Conservation (phyloP, 768 basidiomycete species). For the Leccinum uliginosum region DNA sequence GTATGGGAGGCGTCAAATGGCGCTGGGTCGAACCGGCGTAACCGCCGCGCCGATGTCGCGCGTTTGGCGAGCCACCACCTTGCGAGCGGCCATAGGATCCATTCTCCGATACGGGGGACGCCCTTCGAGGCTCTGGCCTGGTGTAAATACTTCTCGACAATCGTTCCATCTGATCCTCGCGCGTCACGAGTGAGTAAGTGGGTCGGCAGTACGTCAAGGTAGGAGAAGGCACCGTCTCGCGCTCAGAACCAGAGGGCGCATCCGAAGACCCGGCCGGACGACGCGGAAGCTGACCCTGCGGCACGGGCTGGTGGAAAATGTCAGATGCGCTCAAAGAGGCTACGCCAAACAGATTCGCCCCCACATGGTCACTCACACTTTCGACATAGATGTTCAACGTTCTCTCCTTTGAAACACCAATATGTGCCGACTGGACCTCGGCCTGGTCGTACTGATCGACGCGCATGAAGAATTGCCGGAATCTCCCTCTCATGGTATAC, state of each 20-base stretch:
- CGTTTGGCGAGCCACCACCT: conserved; percentile 6
- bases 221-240: conserved; percentile 5
- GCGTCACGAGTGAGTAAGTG: conserved; percentile 16
- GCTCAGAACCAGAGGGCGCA: conserved; percentile 21
- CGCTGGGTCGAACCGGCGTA: conserved; percentile 3
- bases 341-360: neutral
- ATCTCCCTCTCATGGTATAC: conserved; percentile 63
- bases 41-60: neutral
- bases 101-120: conserved; percentile 15
- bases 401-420: conserved; percentile 49
- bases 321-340: conserved; percentile 4
- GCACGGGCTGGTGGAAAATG: conserved; percentile 17
- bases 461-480: conserved; percentile 64
- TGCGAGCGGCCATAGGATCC: conserved; percentile 18
- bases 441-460: conserved; percentile 48
- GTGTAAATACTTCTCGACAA: conserved; percentile 22
- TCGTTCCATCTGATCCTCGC: conserved; percentile 27
- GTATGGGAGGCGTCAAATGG: conserved; percentile 21
- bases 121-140: conserved; percentile 4
- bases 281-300: conserved; percentile 26
- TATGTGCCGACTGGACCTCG: conserved; percentile 51
- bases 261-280: conserved; percentile 13
- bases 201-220: conserved; percentile 1
- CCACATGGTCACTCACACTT: conserved; percentile 38
- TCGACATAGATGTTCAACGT: conserved; percentile 60